phyloP scores from a whole-genome alignment of 2,329 filamentous ascomycete genomes.

The Pleurostoma richardsiae region DNA sequence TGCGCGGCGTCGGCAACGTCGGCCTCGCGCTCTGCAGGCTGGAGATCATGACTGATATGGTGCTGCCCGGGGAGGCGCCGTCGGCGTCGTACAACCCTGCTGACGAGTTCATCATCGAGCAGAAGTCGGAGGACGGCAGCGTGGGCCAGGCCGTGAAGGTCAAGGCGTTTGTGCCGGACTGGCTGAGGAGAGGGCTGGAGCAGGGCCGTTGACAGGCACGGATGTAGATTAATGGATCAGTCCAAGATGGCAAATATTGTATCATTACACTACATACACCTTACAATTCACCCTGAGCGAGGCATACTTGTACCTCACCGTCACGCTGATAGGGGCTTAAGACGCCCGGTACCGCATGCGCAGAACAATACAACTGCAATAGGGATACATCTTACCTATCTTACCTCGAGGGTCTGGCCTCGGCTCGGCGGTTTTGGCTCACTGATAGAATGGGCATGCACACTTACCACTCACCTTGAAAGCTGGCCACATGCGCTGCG shows the following conservation, averaged over 20 bases:
- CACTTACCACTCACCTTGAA: too few relatives aligned
- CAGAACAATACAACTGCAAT: too few relatives aligned
- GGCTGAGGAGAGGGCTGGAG: slow-evolving; percentile 49
- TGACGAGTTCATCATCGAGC: slow-evolving; percentile 54
- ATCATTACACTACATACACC: slow-evolving; percentile 6
- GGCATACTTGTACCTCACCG: too few relatives aligned
- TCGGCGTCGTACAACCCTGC: slow-evolving; percentile 56
- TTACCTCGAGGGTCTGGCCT: too few relatives aligned
- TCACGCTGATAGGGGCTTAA: too few relatives aligned
- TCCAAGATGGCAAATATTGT: neutral
- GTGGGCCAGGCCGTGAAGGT: slow-evolving; percentile 48
- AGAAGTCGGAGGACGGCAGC: slow-evolving; percentile 33
- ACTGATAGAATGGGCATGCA: too few relatives aligned
- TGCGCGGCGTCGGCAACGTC: slow-evolving; percentile 75
- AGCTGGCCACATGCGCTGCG: too few relatives aligned
- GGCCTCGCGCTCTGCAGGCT: slow-evolving; percentile 83
- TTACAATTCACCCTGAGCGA: too few relatives aligned
- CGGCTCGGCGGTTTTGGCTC: too few relatives aligned
- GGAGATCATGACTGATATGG: slow-evolving; percentile 83
- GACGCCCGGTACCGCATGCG: too few relatives aligned
- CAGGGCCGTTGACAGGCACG: slow-evolving; percentile 3
- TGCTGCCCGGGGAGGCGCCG: slow-evolving; percentile 62
- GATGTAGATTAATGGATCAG: neutral
- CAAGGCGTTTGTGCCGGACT: slow-evolving; percentile 80
- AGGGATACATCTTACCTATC: too few relatives aligned